Percentiles rank a stretch among this genome's conserved stretches.
Conservation (phyloP, 2,329 filamentous ascomycete species). For the Pestalotiopsis sp. region DNA sequence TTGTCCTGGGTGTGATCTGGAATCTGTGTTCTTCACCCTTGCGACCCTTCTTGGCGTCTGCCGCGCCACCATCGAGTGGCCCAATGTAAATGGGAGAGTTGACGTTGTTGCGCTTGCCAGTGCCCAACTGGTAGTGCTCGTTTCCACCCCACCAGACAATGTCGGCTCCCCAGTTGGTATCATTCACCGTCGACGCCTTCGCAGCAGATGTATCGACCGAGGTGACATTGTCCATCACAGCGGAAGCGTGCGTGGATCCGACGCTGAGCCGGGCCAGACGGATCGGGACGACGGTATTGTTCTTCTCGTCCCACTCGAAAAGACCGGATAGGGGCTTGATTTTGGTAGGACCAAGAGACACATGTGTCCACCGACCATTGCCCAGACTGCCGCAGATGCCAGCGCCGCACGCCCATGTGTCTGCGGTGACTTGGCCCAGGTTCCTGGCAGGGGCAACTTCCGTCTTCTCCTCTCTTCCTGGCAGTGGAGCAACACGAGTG, state of each 20-base stretch:
- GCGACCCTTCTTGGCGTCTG: slow-evolving; percentile 61
- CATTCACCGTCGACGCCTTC: slow-evolving; percentile 55
- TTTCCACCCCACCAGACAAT: slow-evolving; percentile 95
- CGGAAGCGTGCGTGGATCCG: slow-evolving; percentile 79
- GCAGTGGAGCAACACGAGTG: slow-evolving; percentile 52
- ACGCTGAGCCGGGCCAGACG: slow-evolving; percentile 72
- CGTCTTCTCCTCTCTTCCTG: slow-evolving; percentile 28
- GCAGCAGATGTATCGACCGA: slow-evolving; percentile 55
- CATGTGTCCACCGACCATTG: slow-evolving; percentile 86
- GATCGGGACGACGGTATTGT: slow-evolving; percentile 72
- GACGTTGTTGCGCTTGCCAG: slow-evolving; percentile 82
- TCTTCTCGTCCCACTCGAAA: slow-evolving; percentile 82
- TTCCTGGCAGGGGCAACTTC: slow-evolving; percentile 39
- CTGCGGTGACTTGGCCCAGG: slow-evolving; percentile 63
- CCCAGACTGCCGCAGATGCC: slow-evolving; percentile 84
- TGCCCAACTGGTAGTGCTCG: slow-evolving; percentile 90
- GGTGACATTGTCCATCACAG: slow-evolving; percentile 81
- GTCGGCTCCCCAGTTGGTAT: slow-evolving; percentile 87
- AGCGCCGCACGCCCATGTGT: slow-evolving; percentile 85
- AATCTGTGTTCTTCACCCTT: slow-evolving; percentile 71
- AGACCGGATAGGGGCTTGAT: slow-evolving; percentile 82
- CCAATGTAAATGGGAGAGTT: slow-evolving; percentile 77
- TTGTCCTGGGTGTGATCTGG: slow-evolving; percentile 77
- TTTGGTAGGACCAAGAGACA: slow-evolving; percentile 76
- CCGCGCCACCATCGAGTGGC: slow-evolving; percentile 64